Evolutionary conservation across 495 filamentous ascomycete species (phyloP).

Genomic region (Filosporella fistucella): DNA sequence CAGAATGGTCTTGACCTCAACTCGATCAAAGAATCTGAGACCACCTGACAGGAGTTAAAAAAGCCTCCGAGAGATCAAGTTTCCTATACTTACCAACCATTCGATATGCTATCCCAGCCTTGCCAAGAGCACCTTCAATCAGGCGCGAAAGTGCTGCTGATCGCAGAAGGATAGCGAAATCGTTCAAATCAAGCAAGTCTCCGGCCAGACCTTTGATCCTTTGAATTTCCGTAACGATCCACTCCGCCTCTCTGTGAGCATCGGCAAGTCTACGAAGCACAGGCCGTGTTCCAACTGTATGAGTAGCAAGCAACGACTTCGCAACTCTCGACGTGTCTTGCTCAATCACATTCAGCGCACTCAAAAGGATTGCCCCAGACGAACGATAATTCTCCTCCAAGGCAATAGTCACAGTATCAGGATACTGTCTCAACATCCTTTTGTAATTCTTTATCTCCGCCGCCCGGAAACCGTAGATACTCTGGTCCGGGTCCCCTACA

Average conservation of each 20-base stretch:
- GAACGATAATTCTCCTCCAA: constrained; percentile 97
- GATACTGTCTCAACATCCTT: constrained; percentile 71
- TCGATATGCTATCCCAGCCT: constrained; percentile 80
- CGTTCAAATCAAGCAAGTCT: constrained; percentile 63
- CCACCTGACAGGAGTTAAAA: constrained; percentile 42
- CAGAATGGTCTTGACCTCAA: constrained; percentile 82
- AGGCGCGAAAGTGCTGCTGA: constrained; percentile 79
- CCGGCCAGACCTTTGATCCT: constrained; percentile 68
- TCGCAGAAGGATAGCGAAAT: constrained; percentile 83
- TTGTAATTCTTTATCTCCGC: constrained; percentile 90
- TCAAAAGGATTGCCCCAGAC: constrained; percentile 78
- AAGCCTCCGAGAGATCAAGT: background rate
- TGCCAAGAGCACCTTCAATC: constrained; percentile 80
- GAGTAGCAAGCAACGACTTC: constrained; percentile 76
- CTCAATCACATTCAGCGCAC: constrained; percentile 83
- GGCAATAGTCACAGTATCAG: constrained; percentile 72
- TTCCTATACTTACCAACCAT: constrained; percentile 67
- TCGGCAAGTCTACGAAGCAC: constrained; percentile 75
- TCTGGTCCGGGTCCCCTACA: constrained; percentile 97
- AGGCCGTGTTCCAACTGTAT: constrained; percentile 74
- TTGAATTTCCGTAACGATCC: constrained; percentile 85
- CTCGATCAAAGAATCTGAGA: constrained; percentile 84
- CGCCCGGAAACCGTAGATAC: constrained; percentile 97
- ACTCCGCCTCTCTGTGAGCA: constrained; percentile 72
- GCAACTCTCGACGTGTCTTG: constrained; percentile 78